phyloP scores from a whole-genome alignment of 176 grass and related monocot genomes.

The Eleusine indica region DNA sequence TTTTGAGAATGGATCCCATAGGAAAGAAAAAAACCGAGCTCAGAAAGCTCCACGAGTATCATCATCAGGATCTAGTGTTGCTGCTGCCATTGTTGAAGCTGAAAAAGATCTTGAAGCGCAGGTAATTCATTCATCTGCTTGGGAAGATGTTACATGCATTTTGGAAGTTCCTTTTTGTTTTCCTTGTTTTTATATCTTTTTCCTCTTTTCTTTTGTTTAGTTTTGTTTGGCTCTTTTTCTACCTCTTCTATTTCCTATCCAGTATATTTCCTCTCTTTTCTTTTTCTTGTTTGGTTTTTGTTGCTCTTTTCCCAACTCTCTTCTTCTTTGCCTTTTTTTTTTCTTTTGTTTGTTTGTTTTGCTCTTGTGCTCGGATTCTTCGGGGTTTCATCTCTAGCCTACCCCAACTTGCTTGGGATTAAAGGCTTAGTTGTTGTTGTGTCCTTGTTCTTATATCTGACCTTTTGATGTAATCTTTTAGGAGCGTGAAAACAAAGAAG shows the following conservation, averaged over 20 bases:
- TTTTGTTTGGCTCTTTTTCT: no score
- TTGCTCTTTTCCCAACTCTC: no score
- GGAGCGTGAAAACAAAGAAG: constrained; percentile 81
- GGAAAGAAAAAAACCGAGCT: constrained; percentile 39
- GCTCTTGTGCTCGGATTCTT: no score
- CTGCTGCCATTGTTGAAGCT: constrained; percentile 83
- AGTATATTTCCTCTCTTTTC: no score
- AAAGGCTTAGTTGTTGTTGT: no score
- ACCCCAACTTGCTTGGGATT: no score
- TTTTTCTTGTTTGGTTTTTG: no score
- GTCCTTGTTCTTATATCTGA: constrained; percentile 5
- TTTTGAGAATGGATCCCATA: constrained; percentile 54
- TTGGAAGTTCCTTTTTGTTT: not conserved
- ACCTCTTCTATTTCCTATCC: no score
- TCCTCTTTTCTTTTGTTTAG: no score
- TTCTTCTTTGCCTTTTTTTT: no score
- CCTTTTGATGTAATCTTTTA: constrained; percentile 40
- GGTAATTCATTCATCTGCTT: constrained; percentile 47
- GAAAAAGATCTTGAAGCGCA: constrained; percentile 78
- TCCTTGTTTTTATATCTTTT: constrained; percentile 8
- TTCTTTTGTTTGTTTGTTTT: no score
- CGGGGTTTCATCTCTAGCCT: no score
- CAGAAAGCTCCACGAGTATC: constrained; percentile 59
- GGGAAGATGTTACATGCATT: constrained; percentile 12
- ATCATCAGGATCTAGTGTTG: constrained; percentile 63